Evolutionary conservation across 305 asterid species (phyloP), one percentile per base, ranked within the genome.

Genomic region (Rubia tinctorum): DNA sequence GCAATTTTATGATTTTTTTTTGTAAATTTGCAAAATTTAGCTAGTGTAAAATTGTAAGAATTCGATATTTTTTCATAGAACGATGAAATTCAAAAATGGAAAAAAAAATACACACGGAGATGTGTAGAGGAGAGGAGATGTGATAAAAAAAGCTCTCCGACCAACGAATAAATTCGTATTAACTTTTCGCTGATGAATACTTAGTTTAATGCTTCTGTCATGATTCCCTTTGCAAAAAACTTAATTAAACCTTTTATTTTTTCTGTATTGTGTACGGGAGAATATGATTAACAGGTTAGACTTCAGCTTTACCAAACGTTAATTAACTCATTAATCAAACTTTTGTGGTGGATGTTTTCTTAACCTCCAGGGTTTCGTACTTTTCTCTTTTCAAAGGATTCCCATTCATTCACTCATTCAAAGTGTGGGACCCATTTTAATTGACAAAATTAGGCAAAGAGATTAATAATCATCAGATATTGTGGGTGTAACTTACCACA

Each of bases 321-420:
- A 58, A 58, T 22, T 58, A 58, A 58, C 7, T 58, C 9, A 22
- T 20, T 58, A 58, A 58, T 8, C 10, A 3, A 23, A 3, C 7
- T 23, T 58, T 58, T 58, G 74, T 43, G 78, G 78, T 59, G 69
- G 55, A 75, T 51, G 53, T 69, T 69, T 59, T 58, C 74, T 59
- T 75, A 75, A 68, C 62, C 47, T 59, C 45, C 68, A 74, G 77
- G 73, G 60, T 30, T n/a, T n/a, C n/a, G 69, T 34, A 34, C 43
- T 34, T 64, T 65, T 75, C 40, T 40, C 15, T 7, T 27, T 71
- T 66, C 53, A 34, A 55, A 53, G 56, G 78, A 74, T 74, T 75
- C 68, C 73, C 73, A 17, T 23, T 27, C 20, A 40, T 27, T n/a
- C n/a, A n/a, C n/a, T 42, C 25, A 59, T 27, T 63, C 44, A 63